A percentile compares a stretch with the other conserved stretches of the same genome.
phyloP scores from a whole-genome alignment of 106 monocot species.

The Ottelia alismoides region DNA sequence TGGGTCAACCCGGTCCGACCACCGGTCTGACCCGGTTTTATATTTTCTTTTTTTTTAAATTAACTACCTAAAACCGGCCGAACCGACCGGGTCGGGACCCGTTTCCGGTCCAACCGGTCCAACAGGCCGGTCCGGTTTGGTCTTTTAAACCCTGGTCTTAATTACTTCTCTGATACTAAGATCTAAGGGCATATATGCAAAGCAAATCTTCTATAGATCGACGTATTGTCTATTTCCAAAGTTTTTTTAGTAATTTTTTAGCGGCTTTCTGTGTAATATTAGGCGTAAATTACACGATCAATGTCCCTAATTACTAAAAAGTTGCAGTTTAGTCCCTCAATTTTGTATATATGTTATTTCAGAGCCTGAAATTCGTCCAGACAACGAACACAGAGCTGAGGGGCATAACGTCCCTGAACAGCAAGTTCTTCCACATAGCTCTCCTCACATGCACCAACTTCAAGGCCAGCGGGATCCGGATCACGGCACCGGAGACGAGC shows the following conservation, averaged over 20 bases:
- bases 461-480: constrained; percentile 16
- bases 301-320: neutral
- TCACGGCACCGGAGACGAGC: constrained; percentile 40
- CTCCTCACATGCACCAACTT: constrained; percentile 22
- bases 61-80: no score
- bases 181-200: no score
- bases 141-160: no score
- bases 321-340: neutral
- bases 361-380: constrained; percentile 26
- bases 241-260: neutral
- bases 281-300: no score
- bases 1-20: no score
- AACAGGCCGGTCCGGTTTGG: no score
- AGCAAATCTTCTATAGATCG: no score
- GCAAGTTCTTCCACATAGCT: constrained; percentile 65
- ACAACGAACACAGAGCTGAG: constrained; percentile 14
- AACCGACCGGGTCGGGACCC: no score
- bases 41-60: no score
- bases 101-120: no score
- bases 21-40: no score
- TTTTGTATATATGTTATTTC: constrained; percentile 2
- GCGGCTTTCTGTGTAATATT: neutral
- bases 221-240: neutral
- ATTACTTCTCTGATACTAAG: no score
- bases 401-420: constrained; percentile 32